Percentiles rank a stretch among this genome's conserved stretches.
These are phyloP conservation scores for Syzygium malaccense DNA, from an alignment of 441 rosid genomes.

Conservation along the genomic window DNA sequence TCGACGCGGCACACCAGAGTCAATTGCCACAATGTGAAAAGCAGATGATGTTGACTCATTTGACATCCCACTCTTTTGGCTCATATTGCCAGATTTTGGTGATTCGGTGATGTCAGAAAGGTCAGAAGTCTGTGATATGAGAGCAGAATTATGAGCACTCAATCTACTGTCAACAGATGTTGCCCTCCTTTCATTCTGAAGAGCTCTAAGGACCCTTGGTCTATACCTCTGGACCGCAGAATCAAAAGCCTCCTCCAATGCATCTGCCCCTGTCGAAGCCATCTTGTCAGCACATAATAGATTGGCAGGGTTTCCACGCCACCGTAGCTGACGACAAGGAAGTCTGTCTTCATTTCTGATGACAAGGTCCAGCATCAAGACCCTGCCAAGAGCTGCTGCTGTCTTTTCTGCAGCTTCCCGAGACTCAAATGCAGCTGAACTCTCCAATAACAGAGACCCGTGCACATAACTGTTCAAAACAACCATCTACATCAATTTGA, in stretches of 20 bases:
- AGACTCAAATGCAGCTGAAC: constrained; percentile 68
- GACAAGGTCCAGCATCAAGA: constrained; percentile 89
- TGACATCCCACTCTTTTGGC: constrained; percentile 46
- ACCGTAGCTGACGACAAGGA: constrained; percentile 88
- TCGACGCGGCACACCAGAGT: constrained; percentile 95
- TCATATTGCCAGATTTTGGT: constrained; percentile 45
- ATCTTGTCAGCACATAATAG: constrained; percentile 76
- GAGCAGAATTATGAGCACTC: constrained; percentile 30
- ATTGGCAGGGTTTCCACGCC: constrained; percentile 99
- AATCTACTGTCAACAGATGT: constrained; percentile 66
- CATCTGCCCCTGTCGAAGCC: constrained; percentile 33
- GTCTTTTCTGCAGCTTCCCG: constrained; percentile 65
- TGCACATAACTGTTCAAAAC: constrained; percentile 75
- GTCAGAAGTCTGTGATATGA: constrained; percentile 56
- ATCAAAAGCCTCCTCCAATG: constrained; percentile 67
- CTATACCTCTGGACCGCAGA: constrained; percentile 66
- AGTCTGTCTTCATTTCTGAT: constrained; percentile 97
- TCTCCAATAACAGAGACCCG: constrained; percentile 90
- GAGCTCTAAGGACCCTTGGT: constrained; percentile 76
- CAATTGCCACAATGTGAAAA: constrained; percentile 78
- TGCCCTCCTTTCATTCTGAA: constrained; percentile 86
- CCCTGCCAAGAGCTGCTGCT: constrained; percentile 87
- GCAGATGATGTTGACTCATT: constrained; percentile 36
- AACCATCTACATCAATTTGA: neutral
- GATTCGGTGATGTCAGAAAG: constrained; percentile 67